A percentile compares a stretch with the other conserved stretches of the same genome.
phyloP scores from a whole-genome alignment of 169 alveolate genomes.

The Amoebophrya sp. region DNA sequence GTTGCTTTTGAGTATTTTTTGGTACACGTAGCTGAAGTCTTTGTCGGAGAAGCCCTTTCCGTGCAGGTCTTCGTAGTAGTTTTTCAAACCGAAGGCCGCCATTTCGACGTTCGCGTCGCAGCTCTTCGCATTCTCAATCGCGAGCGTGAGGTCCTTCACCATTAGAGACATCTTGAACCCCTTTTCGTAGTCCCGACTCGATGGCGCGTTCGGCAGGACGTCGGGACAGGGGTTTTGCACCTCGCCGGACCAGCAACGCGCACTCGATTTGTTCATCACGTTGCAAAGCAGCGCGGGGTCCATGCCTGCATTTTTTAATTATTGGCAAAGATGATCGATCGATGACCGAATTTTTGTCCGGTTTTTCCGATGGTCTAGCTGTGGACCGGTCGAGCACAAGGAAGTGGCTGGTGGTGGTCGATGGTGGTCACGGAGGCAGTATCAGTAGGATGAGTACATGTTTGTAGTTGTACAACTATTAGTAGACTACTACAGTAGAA shows the following conservation, averaged over 20 bases:
- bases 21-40: neutral
- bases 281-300: neutral
- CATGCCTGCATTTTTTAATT: neutral
- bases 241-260: neutral
- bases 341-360: too few species aligned
- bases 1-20: neutral
- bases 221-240: neutral
- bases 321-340: too few species aligned
- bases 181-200: neutral
- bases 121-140: neutral
- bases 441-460: too few species aligned
- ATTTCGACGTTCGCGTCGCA: too few species aligned
- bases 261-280: neutral
- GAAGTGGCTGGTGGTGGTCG: too few species aligned
- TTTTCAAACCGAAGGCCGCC: too few species aligned
- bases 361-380: too few species aligned
- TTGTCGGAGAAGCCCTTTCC: neutral
- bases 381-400: too few species aligned
- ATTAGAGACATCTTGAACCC: neutral
- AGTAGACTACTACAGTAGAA: too few species aligned
- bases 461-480: too few species aligned
- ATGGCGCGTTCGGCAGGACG: neutral
- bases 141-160: neutral
- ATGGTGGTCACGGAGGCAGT: too few species aligned
- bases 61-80: neutral